These are phyloP conservation scores for Peronospora belbahrii DNA, from an alignment of 352 stramenopile species.

Conservation along the genomic window DNA sequence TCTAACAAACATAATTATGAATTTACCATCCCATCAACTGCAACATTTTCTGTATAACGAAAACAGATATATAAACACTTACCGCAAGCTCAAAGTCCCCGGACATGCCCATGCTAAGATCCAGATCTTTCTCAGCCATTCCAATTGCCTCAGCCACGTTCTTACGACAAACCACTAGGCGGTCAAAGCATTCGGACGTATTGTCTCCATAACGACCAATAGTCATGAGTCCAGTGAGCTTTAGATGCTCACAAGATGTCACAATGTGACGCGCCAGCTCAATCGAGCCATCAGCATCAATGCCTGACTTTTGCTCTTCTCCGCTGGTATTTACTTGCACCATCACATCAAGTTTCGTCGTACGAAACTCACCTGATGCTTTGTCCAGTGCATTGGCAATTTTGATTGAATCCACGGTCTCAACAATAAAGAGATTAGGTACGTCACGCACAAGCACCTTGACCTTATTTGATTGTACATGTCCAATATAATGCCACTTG, in stretches of 20 bases:
- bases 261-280: constrained; percentile 85
- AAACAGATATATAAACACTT: constrained; percentile 4
- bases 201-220: constrained; percentile 94
- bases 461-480: constrained; percentile 98
- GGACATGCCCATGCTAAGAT: constrained; percentile 99
- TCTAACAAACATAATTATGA: constrained; percentile 39
- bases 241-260: constrained; percentile 84
- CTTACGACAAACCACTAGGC: constrained; percentile 65
- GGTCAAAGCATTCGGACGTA: constrained; percentile 88
- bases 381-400: constrained; percentile 94
- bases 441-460: constrained; percentile 88
- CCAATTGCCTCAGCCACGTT: constrained; percentile 57
- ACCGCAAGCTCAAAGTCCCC: constrained; percentile 94
- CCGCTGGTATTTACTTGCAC: constrained; percentile 98
- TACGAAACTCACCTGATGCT: constrained; percentile 56
- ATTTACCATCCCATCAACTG: neutral
- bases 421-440: constrained; percentile 90
- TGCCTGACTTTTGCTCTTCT: constrained; percentile 96
- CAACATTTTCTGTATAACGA: neutral
- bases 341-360: constrained; percentile 87
- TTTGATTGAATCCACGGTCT: constrained; percentile 96
- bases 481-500: constrained; percentile 98
- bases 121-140: constrained; percentile 65
- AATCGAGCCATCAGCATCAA: constrained; percentile 68
- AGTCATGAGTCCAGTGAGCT: constrained; percentile 97